These are phyloP conservation scores for Ganoderma leucocontextum DNA, from an alignment of 1,284 basidiomycete genomes.

Conservation along the genomic window DNA sequence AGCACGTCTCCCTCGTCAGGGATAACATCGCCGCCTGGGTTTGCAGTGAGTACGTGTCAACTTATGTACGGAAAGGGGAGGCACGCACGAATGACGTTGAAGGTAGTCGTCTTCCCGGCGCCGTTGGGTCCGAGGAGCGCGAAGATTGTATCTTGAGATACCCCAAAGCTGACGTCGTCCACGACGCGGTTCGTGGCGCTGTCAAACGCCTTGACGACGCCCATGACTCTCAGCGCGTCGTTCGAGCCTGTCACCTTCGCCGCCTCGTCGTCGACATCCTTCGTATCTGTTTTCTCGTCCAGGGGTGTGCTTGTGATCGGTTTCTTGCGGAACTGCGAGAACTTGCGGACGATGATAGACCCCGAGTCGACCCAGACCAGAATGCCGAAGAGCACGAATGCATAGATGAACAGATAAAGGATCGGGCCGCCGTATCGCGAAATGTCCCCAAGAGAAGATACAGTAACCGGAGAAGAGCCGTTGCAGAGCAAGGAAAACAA, in stretches of 20 bases:
- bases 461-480: conserved; percentile 57
- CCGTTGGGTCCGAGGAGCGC: conserved; percentile 84
- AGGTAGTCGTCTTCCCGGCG: conserved; percentile 83
- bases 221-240: conserved; percentile 71
- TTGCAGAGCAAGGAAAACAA: conserved; percentile 80
- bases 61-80: no score
- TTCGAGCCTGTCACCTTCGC: conserved; percentile 54
- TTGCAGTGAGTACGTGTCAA: background rate
- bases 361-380: conserved; percentile 73
- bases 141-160: conserved; percentile 70
- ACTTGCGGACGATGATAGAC: conserved; percentile 48
- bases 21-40: conserved; percentile 64
- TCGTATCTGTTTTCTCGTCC: background rate
- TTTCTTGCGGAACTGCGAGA: conserved; percentile 22
- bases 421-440: conserved; percentile 79
- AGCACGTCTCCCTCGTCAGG: conserved; percentile 72
- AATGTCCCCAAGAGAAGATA: conserved; percentile 60
- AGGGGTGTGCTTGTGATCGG: background rate
- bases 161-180: conserved; percentile 77
- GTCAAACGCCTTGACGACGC: conserved; percentile 72
- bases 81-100: conserved; percentile 75
- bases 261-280: conserved; percentile 65
- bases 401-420: conserved; percentile 71
- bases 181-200: conserved; percentile 62
- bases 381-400: conserved; percentile 59